Conservation (phyloP, 192 early-diverging fungal genomes). For the Thoreauomyces humboldtii region DNA sequence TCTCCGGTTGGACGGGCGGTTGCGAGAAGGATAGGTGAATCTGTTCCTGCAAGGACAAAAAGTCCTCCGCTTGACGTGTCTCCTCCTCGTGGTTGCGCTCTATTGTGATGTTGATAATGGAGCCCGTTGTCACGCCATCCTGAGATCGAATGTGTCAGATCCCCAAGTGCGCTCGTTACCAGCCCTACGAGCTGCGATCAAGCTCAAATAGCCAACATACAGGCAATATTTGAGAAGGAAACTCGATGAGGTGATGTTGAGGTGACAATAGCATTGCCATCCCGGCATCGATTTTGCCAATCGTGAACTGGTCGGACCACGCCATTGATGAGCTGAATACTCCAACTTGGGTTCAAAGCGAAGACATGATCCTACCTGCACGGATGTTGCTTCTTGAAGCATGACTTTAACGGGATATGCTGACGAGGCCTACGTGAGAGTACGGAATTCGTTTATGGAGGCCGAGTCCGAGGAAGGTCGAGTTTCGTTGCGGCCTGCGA, state of each 20-base stretch:
- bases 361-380: slow-evolving; percentile 11
- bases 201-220: too few species aligned
- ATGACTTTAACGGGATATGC: too few species aligned
- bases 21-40: slow-evolving; percentile 77
- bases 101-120: slow-evolving; percentile 94
- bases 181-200: too few species aligned
- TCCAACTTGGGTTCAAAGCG: background rate
- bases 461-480: too few species aligned
- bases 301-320: slow-evolving; percentile 67
- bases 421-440: too few species aligned
- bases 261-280: slow-evolving; percentile 89
- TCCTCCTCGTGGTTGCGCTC: slow-evolving; percentile 87
- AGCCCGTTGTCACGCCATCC: slow-evolving; percentile 86
- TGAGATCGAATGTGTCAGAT: slow-evolving; percentile 5
- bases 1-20: slow-evolving; percentile 73
- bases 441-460: too few species aligned
- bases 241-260: slow-evolving; percentile 98
- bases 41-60: slow-evolving; percentile 81
- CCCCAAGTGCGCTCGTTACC: too few species aligned
- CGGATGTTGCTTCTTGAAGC: slow-evolving; percentile 30
- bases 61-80: slow-evolving; percentile 72
- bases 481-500: too few species aligned
- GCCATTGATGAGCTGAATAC: background rate
- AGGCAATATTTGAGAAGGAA: slow-evolving; percentile 93
- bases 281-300: slow-evolving; percentile 87